A percentile compares a stretch with the other conserved stretches of the same genome.
Conservation (phyloP, 202 grass and related monocot species). For the Alloteropsis angusta region DNA sequence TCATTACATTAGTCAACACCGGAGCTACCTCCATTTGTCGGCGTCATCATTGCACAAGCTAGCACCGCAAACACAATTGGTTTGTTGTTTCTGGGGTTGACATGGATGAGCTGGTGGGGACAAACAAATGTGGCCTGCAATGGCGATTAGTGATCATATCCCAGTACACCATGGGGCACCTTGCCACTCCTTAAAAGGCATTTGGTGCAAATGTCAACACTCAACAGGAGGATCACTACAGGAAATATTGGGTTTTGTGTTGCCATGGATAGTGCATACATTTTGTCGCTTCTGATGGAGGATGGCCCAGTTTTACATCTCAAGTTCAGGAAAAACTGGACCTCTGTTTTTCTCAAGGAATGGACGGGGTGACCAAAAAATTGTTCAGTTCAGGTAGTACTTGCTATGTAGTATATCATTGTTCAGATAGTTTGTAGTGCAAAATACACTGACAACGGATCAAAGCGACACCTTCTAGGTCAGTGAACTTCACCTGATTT, state of each 20-base stretch:
- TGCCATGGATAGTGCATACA: neutral
- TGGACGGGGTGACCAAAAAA: neutral
- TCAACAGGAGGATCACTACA: neutral
- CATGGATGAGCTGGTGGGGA: neutral
- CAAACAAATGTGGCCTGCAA: conserved; percentile 1
- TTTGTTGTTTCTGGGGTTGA: conserved; percentile 13
- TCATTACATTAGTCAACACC: conserved; percentile 14
- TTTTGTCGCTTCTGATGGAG: conserved; percentile 5
- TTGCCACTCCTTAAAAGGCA: conserved; percentile 16
- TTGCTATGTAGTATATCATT: neutral
- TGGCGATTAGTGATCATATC: neutral
- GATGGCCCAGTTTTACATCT: neutral
- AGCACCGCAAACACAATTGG: neutral
- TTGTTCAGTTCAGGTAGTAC: neutral
- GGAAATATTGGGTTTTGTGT: neutral
- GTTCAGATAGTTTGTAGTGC: neutral
- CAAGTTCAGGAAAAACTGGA: neutral
- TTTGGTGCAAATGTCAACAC: conserved; percentile 18
- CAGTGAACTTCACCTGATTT: conserved; percentile 9
- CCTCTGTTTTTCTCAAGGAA: neutral
- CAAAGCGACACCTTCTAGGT: neutral
- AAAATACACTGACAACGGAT: conserved; percentile 7
- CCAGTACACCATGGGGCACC: conserved; percentile 7
- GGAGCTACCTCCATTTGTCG: conserved; percentile 9
- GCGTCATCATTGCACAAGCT: conserved; percentile 14